phyloP scores from a whole-genome alignment of 768 basidiomycete species.

The Boletales sp. region DNA sequence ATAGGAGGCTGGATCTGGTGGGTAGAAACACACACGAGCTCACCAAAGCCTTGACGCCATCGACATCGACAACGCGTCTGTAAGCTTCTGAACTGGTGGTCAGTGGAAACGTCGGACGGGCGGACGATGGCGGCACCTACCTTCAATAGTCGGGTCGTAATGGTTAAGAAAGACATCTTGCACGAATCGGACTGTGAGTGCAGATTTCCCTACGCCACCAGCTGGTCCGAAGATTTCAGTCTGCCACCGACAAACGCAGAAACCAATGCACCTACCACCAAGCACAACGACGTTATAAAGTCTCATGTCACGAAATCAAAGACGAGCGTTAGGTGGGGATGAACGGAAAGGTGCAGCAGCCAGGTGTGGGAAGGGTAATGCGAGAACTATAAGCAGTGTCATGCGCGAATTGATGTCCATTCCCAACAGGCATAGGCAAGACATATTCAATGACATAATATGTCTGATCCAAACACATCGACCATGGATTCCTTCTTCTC shows the following conservation, averaged over 20 bases:
- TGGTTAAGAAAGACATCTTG: conserved; percentile 68
- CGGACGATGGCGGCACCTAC: conserved; percentile 31
- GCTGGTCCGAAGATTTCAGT: conserved; percentile 39
- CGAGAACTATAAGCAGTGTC: conserved; percentile 10
- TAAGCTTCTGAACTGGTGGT: conserved; percentile 57
- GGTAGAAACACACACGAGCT: conserved; percentile 22
- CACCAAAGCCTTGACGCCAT: conserved; percentile 61
- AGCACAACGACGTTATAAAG: conserved; percentile 77
- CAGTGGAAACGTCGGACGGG: conserved; percentile 2
- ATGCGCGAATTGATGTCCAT: neutral
- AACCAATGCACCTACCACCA: conserved; percentile 52
- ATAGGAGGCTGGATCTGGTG: conserved; percentile 2
- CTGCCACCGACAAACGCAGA: neutral
- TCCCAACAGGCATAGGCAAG: too few species aligned
- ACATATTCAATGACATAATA: too few species aligned
- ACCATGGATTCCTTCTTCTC: too few species aligned
- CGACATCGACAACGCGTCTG: conserved; percentile 58
- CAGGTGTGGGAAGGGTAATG: conserved; percentile 21
- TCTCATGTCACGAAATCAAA: conserved; percentile 43
- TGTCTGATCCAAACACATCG: too few species aligned
- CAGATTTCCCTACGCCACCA: conserved; percentile 87
- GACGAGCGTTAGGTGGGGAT: conserved; percentile 4
- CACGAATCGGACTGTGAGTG: conserved; percentile 77
- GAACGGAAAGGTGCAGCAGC: neutral
- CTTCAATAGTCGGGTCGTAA: conserved; percentile 86